These are phyloP conservation scores for Paecilomyces formosus DNA, from an alignment of 2,329 filamentous ascomycete species.

Conservation along the genomic window DNA sequence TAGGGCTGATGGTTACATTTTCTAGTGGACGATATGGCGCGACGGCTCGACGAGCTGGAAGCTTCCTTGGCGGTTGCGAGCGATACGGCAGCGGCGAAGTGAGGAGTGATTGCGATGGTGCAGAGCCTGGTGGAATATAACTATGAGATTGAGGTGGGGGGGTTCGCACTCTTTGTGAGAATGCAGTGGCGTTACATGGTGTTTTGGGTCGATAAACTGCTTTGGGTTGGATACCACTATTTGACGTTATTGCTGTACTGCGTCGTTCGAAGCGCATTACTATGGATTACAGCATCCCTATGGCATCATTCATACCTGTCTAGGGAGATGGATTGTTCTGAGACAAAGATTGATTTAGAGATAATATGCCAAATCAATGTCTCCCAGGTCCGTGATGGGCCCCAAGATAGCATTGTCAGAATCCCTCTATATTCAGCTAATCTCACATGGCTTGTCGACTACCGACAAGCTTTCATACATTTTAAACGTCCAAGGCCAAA, in stretches of 20 bases:
- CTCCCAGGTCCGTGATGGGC: background rate
- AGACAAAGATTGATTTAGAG: background rate
- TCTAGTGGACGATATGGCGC: constrained; percentile 88
- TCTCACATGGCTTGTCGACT: background rate
- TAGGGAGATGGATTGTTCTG: background rate
- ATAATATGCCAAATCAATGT: background rate
- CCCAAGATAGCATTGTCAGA: background rate
- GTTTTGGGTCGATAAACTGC: background rate
- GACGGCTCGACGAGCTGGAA: constrained; percentile 76
- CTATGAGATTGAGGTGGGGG: background rate
- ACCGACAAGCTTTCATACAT: background rate
- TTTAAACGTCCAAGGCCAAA: background rate
- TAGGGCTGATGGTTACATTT: background rate
- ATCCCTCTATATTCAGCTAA: background rate
- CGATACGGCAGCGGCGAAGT: constrained; percentile 24
- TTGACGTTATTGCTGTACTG: background rate
- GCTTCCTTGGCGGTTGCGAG: constrained; percentile 57
- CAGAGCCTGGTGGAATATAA: constrained; percentile 4
- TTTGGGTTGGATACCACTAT: background rate
- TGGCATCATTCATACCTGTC: background rate
- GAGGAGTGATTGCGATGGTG: constrained; percentile 7
- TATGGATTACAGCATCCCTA: background rate
- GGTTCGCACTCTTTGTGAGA: background rate
- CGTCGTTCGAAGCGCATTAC: background rate
- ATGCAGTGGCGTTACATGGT: background rate